Base-by-base conservation (phyloP, 2,329 filamentous ascomycete genomes). In the Anthostomella pinea region DNA sequence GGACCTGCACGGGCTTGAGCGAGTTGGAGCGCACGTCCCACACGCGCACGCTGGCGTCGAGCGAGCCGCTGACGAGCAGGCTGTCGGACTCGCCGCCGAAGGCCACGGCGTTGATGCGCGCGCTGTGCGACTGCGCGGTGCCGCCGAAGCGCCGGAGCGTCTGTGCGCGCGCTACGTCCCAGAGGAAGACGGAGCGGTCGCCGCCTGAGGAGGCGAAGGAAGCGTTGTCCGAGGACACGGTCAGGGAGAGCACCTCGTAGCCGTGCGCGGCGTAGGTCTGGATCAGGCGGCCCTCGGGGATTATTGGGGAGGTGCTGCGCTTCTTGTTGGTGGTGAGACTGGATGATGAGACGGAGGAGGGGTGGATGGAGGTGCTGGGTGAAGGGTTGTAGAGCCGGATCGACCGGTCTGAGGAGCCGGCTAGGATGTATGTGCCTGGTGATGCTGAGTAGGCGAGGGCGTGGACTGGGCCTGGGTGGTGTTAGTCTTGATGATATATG, bases 241-340 rank as follows among this genome's bases (percentile, higher is more conserved):
- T 72, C 24, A 98, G 73, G 49, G 87, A 85, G 42, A 96, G 81
- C 6, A 98, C 85, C 52, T 90, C 85, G 68, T 98, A 95, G 49
- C 88, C 90, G 65, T 98, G 93, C 3, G 86, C 87, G 22, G 81
- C 70, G 67, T 95, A 98, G 22, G 81, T 86, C 65, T 96, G 90
- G 57, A 98, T 87, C 3, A 93, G 81, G 2, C 72, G 69, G 49
- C 73, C 75, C 41, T 73, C 58, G 1, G 72, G 70, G 5, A 53
- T 14, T 8, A 18, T 23, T 3, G 48, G 30, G 23, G 49, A 49
- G 23, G 63, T 54, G 30, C 48, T 58, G 24, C 49, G 63, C 59
- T 57, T 56, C 62, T 56, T 52, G 53, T 56, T 67, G 57, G 59
- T 60, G 35, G 58, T 54, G 46, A 54, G 46, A 1, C 56, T 49